Conservation (phyloP, 202 grass and related monocot species). For the Hordeum pubiflorum region DNA sequence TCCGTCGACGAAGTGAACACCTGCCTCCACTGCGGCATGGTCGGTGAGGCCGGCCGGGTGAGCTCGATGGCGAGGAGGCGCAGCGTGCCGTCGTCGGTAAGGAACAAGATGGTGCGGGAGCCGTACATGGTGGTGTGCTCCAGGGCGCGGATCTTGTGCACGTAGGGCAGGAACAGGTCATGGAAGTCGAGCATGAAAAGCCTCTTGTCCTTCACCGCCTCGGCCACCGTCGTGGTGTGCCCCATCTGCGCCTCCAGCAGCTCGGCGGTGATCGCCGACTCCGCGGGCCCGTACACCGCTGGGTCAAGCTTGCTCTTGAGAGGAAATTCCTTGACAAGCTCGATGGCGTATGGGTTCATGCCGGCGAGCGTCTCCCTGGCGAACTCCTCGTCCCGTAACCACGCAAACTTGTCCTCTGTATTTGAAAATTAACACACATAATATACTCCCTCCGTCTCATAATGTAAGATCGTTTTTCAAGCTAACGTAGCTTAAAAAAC, state of each 20-base stretch:
- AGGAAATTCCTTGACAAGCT: slow-evolving; percentile 75
- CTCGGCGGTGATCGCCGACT: slow-evolving; percentile 61
- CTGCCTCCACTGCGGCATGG: slow-evolving; percentile 46
- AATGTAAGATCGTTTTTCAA: too few species aligned
- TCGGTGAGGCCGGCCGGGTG: slow-evolving; percentile 39
- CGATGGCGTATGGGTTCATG: slow-evolving; percentile 64
- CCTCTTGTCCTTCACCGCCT: slow-evolving; percentile 48
- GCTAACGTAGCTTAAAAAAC: too few species aligned
- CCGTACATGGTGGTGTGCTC: slow-evolving; percentile 58
- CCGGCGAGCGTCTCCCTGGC: slow-evolving; percentile 70
- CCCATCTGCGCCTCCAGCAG: slow-evolving; percentile 47
- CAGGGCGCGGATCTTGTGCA: slow-evolving; percentile 55
- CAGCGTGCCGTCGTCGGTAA: slow-evolving; percentile 49
- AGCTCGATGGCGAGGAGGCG: slow-evolving; percentile 70
- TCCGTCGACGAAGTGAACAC: slow-evolving; percentile 45
- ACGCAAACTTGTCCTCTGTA: slow-evolving; percentile 67
- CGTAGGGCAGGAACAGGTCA: slow-evolving; percentile 66
- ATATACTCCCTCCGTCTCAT: too few species aligned
- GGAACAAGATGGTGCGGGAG: slow-evolving; percentile 74
- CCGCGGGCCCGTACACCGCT: slow-evolving; percentile 45
- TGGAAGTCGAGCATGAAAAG: slow-evolving; percentile 80
- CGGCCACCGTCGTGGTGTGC: slow-evolving; percentile 35
- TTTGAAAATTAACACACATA: background rate
- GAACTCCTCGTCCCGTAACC: slow-evolving; percentile 77
- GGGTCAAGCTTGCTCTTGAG: slow-evolving; percentile 73